These are phyloP conservation scores for Escovopsis weberi DNA, from an alignment of 2,329 filamentous ascomycete genomes.

Conservation along the genomic window DNA sequence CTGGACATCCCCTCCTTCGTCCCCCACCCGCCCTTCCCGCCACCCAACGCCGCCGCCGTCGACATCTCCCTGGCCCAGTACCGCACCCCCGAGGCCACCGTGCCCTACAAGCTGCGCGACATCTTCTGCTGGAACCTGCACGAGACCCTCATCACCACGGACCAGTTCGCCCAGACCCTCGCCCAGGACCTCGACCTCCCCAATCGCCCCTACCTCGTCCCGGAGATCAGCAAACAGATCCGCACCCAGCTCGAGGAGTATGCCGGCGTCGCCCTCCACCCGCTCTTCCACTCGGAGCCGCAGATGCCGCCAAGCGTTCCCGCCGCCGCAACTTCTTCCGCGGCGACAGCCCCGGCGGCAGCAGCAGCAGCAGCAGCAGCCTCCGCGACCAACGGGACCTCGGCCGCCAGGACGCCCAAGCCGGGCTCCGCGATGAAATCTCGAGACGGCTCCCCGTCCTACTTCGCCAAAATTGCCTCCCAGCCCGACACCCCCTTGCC, in stretches of 20 bases:
- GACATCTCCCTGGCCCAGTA: constrained; percentile 68
- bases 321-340: constrained; percentile 7
- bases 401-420: constrained; percentile 12
- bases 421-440: constrained; percentile 16
- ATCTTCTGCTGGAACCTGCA: constrained; percentile 98
- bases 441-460: constrained; percentile 24
- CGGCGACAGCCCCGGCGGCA: constrained; percentile 8
- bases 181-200: constrained; percentile 91
- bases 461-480: constrained; percentile 21
- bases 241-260: constrained; percentile 93
- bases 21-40: constrained; percentile 49
- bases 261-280: constrained; percentile 83
- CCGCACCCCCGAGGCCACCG: constrained; percentile 61
- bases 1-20: constrained; percentile 73
- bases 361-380: constrained; percentile 7
- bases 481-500: constrained; percentile 43
- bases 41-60: constrained; percentile 45
- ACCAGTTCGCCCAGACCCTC: constrained; percentile 83
- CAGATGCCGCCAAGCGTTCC: constrained; percentile 13
- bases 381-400: constrained; percentile 8
- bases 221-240: constrained; percentile 85
- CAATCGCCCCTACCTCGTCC: constrained; percentile 51
- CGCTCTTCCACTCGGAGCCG: constrained; percentile 60
- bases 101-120: constrained; percentile 80
- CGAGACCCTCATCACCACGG: constrained; percentile 83